Conservation (phyloP, 164 flowering plant species). For the Cinnamomum chago region DNA sequence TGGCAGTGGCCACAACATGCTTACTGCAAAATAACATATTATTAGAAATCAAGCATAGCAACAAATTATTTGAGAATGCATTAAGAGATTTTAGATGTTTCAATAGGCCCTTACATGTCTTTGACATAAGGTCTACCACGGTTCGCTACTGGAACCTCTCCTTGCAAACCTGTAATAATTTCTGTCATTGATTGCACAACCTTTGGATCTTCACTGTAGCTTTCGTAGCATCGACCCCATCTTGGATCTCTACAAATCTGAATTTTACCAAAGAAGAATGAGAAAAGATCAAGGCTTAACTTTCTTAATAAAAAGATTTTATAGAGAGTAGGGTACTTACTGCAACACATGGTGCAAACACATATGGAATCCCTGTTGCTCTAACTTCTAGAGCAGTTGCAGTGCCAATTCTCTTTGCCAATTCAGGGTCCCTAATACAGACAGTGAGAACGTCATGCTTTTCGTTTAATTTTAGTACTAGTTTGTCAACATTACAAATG, state of each 20-base stretch:
- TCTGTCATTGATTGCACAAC: constrained; percentile 62
- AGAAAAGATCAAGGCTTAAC: not conserved
- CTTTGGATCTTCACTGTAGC: constrained; percentile 66
- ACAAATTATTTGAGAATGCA: too few species aligned
- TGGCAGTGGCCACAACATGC: constrained; percentile 41
- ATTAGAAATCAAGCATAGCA: too few species aligned
- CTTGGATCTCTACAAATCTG: constrained; percentile 77
- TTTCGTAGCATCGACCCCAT: constrained; percentile 78
- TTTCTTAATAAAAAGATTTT: not conserved
- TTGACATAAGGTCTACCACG: constrained; percentile 32
- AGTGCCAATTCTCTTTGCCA: constrained; percentile 55
- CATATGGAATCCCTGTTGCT: constrained; percentile 73
- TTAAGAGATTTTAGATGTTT: not conserved
- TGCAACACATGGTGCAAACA: constrained; percentile 78
- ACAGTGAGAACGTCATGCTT: not conserved
- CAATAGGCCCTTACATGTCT: constrained; percentile 37
- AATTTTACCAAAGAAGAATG: not conserved
- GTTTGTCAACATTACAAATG: not conserved
- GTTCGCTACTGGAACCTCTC: constrained; percentile 43
- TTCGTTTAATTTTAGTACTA: not conserved
- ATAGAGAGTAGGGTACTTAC: constrained; percentile 21
- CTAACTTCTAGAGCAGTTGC: constrained; percentile 75
- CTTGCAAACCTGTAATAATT: constrained; percentile 63
- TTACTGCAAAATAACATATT: constrained; percentile 9
- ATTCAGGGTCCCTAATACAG: constrained; percentile 48